Base-by-base conservation (phyloP, 1,284 basidiomycete genomes). In the Leccinum cinnamomeum region DNA sequence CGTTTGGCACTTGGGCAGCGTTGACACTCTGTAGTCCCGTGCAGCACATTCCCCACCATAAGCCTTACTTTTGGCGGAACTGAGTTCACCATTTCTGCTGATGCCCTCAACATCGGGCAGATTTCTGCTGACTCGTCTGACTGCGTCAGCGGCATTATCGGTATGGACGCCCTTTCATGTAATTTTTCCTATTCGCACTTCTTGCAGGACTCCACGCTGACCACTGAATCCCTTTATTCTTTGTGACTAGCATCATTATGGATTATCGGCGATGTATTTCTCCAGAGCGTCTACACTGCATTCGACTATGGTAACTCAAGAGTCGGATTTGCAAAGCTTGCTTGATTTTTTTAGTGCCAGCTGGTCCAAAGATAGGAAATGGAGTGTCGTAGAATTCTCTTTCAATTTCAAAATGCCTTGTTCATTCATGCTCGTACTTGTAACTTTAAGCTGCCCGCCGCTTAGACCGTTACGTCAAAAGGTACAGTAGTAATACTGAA, bases 41-140 rank as follows among this genome's bases (percentile, higher is more conserved):
- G 82, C 62, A 60, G 75, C 62, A 57, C 69, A 2, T 67, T 73
- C 25, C 77, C 78, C 0, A 59, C 67, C 6, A 68, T 82, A 37
- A 77, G 75, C 59, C 66, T 83, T 62, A 78, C 71, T 18, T 81
- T 83, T 63, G 79, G 77, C 23, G 77, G 78, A 20, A 73, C 73
- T 59, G 48, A 70, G 1, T 82, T 82, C 70, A 56, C 69, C 3
- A 74, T 84, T 55, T 73, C 77, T 2, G 51, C 74, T 0, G 67
- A 68, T 0, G 73, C 71, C 1, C 78, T 81, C 66, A 80, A 80
- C 60, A 62, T 78, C 4, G 79, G 79, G 7, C 57, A 7, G 3
- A 46, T 70, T 6, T 66, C 69, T 14, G 1, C 51, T 12, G 69
- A 67, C 25, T 77, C 76, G 1, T 37, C 58, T 2, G 68, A 75